Conservation (phyloP, 352 stramenopile genomes). For the Phytophthora fragariae region DNA sequence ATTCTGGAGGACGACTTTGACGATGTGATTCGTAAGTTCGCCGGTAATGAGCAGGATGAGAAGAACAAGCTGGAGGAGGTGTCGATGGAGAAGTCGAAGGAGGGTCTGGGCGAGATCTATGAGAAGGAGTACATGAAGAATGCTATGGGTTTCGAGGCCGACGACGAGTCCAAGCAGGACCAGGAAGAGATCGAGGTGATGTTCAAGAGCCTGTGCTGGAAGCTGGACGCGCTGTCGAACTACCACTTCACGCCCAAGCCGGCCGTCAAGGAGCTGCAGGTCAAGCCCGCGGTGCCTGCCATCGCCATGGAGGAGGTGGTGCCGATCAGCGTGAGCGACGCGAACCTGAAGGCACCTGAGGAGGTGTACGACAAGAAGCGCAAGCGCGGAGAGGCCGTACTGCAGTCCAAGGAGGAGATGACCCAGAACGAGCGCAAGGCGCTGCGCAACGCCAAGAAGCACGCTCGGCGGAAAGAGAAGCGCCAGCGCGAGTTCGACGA, state of each 20-base stretch:
- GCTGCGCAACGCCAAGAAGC: constrained; percentile 91
- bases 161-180: constrained; percentile 92
- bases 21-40: constrained; percentile 93
- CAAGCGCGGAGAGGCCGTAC: constrained; percentile 83
- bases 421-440: constrained; percentile 89
- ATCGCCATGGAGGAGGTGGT: constrained; percentile 90
- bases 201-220: constrained; percentile 95
- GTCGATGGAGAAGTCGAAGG: constrained; percentile 93
- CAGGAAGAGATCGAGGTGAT: constrained; percentile 95
- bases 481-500: constrained; percentile 92
- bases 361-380: constrained; percentile 90
- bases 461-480: constrained; percentile 90
- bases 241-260: constrained; percentile 96
- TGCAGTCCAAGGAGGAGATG: constrained; percentile 90
- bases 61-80: constrained; percentile 93
- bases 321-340: constrained; percentile 85
- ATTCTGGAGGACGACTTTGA: constrained; percentile 96
- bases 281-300: constrained; percentile 81
- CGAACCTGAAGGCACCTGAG: constrained; percentile 84
- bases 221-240: constrained; percentile 95
- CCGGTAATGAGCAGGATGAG: constrained; percentile 70
- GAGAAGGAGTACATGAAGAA: constrained; percentile 97
- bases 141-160: constrained; percentile 92
- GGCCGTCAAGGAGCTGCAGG: constrained; percentile 91
- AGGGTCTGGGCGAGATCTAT: constrained; percentile 94